Conservation (phyloP, 352 stramenopile species). For the Pythium graminicola region DNA sequence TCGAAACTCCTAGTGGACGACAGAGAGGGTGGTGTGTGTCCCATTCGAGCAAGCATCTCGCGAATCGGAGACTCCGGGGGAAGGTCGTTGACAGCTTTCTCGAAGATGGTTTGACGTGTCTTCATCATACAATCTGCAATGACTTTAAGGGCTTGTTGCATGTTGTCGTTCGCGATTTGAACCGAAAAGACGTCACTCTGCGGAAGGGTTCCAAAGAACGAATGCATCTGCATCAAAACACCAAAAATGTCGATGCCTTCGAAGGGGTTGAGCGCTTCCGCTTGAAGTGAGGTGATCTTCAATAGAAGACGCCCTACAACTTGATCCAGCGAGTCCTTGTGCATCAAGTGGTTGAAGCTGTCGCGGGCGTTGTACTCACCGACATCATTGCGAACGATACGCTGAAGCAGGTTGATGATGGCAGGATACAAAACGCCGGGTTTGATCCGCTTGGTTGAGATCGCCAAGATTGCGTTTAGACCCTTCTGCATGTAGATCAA, state of each 20-base stretch:
- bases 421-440: constrained; percentile 65
- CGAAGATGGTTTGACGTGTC: constrained; percentile 42
- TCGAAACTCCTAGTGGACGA: constrained; percentile 17
- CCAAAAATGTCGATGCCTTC: constrained; percentile 76
- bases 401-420: constrained; percentile 73
- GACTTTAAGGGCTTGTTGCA: constrained; percentile 59
- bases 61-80: constrained; percentile 15
- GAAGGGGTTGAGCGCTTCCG: constrained; percentile 55
- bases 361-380: constrained; percentile 74
- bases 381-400: constrained; percentile 72
- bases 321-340: constrained; percentile 74
- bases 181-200: constrained; percentile 56
- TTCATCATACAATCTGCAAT: constrained; percentile 60
- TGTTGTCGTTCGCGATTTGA: constrained; percentile 70
- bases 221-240: constrained; percentile 84
- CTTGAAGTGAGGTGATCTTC: constrained; percentile 53
- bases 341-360: constrained; percentile 60
- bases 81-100: constrained; percentile 49
- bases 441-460: constrained; percentile 51
- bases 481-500: constrained; percentile 68
- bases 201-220: constrained; percentile 72
- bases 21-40: constrained; percentile 20
- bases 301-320: constrained; percentile 65
- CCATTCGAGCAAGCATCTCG: constrained; percentile 39
- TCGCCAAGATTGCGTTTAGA: constrained; percentile 54